Evolutionary conservation across 2,329 filamentous ascomycete genomes (phyloP).

Genomic region (Aspergillus tanneri): DNA sequence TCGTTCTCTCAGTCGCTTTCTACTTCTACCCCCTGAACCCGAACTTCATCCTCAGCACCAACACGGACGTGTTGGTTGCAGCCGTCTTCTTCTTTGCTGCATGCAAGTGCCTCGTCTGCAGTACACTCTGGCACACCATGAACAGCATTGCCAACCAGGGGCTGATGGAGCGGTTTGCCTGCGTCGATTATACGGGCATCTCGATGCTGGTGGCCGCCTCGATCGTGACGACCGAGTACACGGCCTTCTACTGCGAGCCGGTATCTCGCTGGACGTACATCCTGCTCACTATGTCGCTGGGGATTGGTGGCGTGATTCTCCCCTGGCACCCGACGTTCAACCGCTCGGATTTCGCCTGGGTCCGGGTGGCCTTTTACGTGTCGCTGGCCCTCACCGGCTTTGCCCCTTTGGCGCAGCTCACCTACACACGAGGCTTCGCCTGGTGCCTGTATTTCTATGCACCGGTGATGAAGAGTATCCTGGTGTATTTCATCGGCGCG

Average conservation of each 20-base stretch:
- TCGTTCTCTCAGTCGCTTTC: slow-evolving; percentile 85
- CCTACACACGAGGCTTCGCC: slow-evolving; percentile 69
- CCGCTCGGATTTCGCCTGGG: slow-evolving; percentile 86
- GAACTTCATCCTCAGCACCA: slow-evolving; percentile 84
- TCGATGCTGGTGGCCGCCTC: slow-evolving; percentile 88
- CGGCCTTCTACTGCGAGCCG: slow-evolving; percentile 97
- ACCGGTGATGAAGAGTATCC: slow-evolving; percentile 77
- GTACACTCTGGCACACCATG: slow-evolving; percentile 98
- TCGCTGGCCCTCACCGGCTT: slow-evolving; percentile 84
- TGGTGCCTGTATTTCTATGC: slow-evolving; percentile 91
- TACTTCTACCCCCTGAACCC: slow-evolving; percentile 90
- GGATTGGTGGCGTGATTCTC: slow-evolving; percentile 81
- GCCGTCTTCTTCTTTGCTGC: slow-evolving; percentile 95
- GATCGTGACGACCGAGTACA: slow-evolving; percentile 98
- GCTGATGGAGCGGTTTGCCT: slow-evolving; percentile 91
- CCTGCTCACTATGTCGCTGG: slow-evolving; percentile 73
- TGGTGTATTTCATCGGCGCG: slow-evolving; percentile 83
- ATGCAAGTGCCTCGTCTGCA: slow-evolving; percentile 91
- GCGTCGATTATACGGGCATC: slow-evolving; percentile 97
- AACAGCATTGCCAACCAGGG: slow-evolving; percentile 89
- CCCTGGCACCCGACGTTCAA: slow-evolving; percentile 98
- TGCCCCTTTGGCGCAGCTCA: slow-evolving; percentile 81
- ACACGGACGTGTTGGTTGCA: slow-evolving; percentile 84
- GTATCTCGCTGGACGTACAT: slow-evolving; percentile 84
- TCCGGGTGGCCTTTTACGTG: slow-evolving; percentile 87